Base-by-base conservation (phyloP, 2,329 filamentous ascomycete species). In the Talaromyces albobiverticillius region DNA sequence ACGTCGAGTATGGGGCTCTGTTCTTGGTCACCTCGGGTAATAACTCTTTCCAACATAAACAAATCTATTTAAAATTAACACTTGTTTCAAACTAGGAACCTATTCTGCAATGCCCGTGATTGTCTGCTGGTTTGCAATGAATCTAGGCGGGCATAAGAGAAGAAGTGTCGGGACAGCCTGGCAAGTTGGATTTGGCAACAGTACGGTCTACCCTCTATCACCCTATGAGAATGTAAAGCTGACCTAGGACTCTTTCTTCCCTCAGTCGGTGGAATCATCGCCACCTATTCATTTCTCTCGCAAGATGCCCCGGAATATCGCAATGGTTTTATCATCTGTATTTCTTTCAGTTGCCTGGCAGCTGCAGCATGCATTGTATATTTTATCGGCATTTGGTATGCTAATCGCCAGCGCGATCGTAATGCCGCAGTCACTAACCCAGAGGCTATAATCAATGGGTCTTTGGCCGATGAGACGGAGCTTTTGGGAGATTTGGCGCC, bases 41-140 rank as follows among this genome's bases (percentile, higher is more conserved):
- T 48, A 5, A 6, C n/a, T 29, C 14, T 18, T 3, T 22, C n/a
- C n/a, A n/a, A n/a, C n/a, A n/a, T n/a, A n/a, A n/a, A n/a, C n/a
- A n/a, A n/a, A n/a, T n/a, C n/a, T n/a, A n/a, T n/a, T n/a, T n/a
- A n/a, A 47, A n/a, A 34, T 22, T 22, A 4, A 22, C 34, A 38
- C 11, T 38, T 29, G 7, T 7, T 16, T 36, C 29, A 18, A 45
- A 43, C 14, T 45, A 50, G 47, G 53, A 20, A 47, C 48, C 4
- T 96, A 95, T 72, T 85, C 84, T 1, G 89, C 91, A n/a, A 92
- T 96, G 87, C 91, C 93, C 0, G 85, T 96, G 26, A 83, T 91
- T 41, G 82, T 91, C 7, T 91, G 87, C 68, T 92, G 88, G 88
- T 91, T 87, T 70, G 87, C 86, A 62, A 90, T 90, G 83, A 92